Base-by-base conservation (phyloP, 495 filamentous ascomycete species). In the Tuber umbilicatum region DNA sequence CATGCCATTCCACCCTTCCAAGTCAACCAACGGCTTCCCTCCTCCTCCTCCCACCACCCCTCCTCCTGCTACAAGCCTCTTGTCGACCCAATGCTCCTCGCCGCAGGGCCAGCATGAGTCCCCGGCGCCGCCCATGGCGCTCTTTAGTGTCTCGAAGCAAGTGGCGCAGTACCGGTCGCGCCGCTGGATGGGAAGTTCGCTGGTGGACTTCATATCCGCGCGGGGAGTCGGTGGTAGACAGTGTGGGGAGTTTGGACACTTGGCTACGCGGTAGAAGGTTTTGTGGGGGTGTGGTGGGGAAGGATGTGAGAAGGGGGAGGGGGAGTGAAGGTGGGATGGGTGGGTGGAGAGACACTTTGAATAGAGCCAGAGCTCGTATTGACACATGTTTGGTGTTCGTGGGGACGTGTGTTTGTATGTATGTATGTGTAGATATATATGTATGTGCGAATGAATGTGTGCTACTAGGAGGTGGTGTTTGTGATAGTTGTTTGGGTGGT, bases 321-420 rank as follows among this genome's bases (percentile, higher is more conserved):
- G 77, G 64, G 43, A 69, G 72, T 69, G 76, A n/a, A 70, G 75
- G 27, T 74, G 72, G 27, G 73, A 75, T 5, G 77, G 69, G 43
- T 76, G 74, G 41, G 77, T 78, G 39, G 77, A 79, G 45, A 74
- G 72, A 31, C 77, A 79, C 21, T 41, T 78, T 72, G 77, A 70
- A 40, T 79, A 79, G 27, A 79, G 64, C 77, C 77, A 79, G 50
- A 79, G 77, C 21, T 79, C 77, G 77, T 79, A 79, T 68, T 79
- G 72, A 23, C 77, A 79, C 77, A 79, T 79, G 70, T 27, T 68
- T 78, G 55, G 55, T 19, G 71, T 39, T 68, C 70, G 23, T 60
- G n/a, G 9, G 50, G n/a, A 64, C 5, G 55, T 64, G 3, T 35
- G 31, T 64, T 35, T 64, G 27, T 64, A 7, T 31, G 55, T 64